Percentiles rank a stretch among this genome's conserved stretches.
These are phyloP conservation scores for Colletotrichum sp. DNA, from an alignment of 2,329 filamentous ascomycete genomes.

Conservation along the genomic window DNA sequence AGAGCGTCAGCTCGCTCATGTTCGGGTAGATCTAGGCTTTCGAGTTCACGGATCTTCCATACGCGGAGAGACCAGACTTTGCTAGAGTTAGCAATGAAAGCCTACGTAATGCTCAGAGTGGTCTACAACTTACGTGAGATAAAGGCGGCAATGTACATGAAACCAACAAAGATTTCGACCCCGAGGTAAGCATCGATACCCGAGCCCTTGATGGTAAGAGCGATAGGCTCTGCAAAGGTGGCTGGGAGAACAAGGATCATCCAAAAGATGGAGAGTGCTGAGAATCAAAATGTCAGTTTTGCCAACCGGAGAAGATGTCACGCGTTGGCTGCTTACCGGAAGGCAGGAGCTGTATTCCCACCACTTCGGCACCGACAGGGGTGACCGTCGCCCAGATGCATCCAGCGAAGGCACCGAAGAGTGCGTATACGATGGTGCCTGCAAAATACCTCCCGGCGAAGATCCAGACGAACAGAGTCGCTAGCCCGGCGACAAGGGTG, in stretches of 20 bases:
- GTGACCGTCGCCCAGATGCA: constrained; percentile 74
- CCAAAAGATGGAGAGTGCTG: constrained; percentile 72
- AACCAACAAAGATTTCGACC: constrained; percentile 63
- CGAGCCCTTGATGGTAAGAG: constrained; percentile 55
- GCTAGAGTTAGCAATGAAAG: background rate
- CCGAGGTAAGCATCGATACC: constrained; percentile 53
- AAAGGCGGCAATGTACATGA: constrained; percentile 64
- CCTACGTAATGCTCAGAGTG: rapidly evolving
- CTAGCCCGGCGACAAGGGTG: constrained; percentile 68
- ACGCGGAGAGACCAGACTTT: constrained; percentile 22
- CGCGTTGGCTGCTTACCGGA: constrained; percentile 46
- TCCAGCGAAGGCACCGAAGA: constrained; percentile 73
- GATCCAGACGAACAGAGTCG: constrained; percentile 76
- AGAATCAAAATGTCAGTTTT: background rate
- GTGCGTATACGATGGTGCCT: constrained; percentile 72
- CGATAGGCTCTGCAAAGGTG: constrained; percentile 72
- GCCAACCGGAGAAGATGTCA: background rate
- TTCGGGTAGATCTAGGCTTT: background rate
- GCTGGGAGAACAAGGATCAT: constrained; percentile 72
- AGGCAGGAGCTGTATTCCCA: constrained; percentile 72
- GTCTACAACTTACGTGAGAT: constrained; percentile 40
- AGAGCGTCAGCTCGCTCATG: background rate
- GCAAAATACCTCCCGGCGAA: constrained; percentile 68
- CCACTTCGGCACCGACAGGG: constrained; percentile 76
- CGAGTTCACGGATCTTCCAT: constrained; percentile 21